phyloP scores from a whole-genome alignment of 257 asterid genomes.

The Gynochthodes officinalis region DNA sequence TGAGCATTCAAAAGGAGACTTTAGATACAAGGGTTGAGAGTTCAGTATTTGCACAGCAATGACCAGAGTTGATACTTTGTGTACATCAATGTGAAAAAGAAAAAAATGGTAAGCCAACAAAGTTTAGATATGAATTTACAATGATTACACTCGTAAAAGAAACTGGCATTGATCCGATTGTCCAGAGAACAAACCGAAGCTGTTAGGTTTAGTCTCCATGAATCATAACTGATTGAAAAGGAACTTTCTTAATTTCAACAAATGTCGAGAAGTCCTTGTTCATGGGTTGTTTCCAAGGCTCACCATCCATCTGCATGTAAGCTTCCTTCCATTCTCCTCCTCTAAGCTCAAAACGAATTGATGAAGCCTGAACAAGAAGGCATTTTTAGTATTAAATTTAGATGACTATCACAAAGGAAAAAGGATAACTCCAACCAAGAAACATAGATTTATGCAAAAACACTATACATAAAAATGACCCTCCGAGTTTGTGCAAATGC shows the following conservation, averaged over 20 bases:
- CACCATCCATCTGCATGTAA: slow-evolving; percentile 88
- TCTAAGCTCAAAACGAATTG: slow-evolving; percentile 76
- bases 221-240: slow-evolving; percentile 62
- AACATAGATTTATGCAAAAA: too few species aligned
- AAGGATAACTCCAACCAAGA: not conserved
- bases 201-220: slow-evolving; percentile 43
- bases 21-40: not conserved
- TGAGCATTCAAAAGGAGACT: too few species aligned
- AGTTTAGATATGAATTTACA: slow-evolving; percentile 15
- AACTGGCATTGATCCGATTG: not conserved
- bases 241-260: slow-evolving; percentile 61
- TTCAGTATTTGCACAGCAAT: slow-evolving; percentile 8
- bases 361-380: slow-evolving; percentile 52
- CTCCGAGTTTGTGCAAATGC: not conserved
- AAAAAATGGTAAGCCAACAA: not conserved
- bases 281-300: slow-evolving; percentile 92
- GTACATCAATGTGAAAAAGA: not conserved
- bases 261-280: slow-evolving; percentile 66
- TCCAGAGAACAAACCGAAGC: not conserved
- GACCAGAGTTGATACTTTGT: not conserved
- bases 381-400: not conserved
- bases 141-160: not conserved
- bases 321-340: slow-evolving; percentile 90
- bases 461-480: too few species aligned
- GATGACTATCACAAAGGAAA: not conserved